Evolutionary conservation across 2,329 filamentous ascomycete genomes (phyloP).

Genomic region (Calonectria leucothoes): DNA sequence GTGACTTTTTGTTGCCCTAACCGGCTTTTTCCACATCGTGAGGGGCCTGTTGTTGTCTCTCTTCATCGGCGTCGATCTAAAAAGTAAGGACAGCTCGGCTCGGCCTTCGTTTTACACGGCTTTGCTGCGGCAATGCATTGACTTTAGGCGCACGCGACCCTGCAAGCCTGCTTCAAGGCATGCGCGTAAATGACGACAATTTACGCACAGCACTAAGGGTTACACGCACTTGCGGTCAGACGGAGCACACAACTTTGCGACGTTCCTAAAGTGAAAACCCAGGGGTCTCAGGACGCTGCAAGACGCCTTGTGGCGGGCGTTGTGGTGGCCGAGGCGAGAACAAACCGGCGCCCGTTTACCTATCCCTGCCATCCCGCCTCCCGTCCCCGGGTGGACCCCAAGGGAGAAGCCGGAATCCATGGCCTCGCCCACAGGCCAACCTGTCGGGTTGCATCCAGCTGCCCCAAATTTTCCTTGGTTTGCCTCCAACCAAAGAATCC

Average conservation of each 20-base stretch:
- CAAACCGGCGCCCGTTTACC: constrained; percentile 43
- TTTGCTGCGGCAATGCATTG: constrained; percentile 15
- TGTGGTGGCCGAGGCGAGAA: constrained; percentile 45
- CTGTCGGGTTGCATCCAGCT: constrained; percentile 45
- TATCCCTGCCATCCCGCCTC: constrained; percentile 32
- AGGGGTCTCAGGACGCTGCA: constrained; percentile 32
- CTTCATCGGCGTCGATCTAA: constrained; percentile 19
- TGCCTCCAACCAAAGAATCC: constrained; percentile 15
- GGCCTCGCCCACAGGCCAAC: constrained; percentile 33
- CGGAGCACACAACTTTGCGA: constrained; percentile 30
- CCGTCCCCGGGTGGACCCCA: constrained; percentile 29
- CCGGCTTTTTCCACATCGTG: not conserved
- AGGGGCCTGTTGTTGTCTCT: not conserved
- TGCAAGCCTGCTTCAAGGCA: constrained; percentile 28
- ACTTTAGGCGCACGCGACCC: constrained; percentile 30
- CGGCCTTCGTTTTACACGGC: not conserved
- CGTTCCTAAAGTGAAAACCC: constrained; percentile 15
- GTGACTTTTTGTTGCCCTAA: constrained; percentile 9
- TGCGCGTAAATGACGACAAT: constrained; percentile 37
- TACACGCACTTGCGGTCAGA: constrained; percentile 27
- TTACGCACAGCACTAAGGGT: constrained; percentile 22
- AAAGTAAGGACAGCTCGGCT: not conserved
- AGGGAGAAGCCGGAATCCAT: constrained; percentile 48
- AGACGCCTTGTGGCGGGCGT: constrained; percentile 31
- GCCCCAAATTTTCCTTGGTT: constrained; percentile 31